Evolutionary conservation across 768 basidiomycete species (phyloP).

Genomic region (Clitopilus passeckerianus): DNA sequence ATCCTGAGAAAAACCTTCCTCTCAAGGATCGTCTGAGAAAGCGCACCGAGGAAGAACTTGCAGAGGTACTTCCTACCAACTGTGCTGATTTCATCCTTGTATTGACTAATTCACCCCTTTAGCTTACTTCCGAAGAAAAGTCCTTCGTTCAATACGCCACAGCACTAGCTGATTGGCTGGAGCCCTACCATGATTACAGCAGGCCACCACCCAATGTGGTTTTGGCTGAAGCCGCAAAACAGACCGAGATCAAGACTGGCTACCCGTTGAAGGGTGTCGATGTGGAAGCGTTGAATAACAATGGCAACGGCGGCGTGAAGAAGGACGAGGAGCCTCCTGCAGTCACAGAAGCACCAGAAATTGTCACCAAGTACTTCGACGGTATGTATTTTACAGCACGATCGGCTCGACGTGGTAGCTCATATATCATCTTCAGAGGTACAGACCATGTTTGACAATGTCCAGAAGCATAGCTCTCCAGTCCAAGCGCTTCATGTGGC

Average conservation of each 20-base stretch:
- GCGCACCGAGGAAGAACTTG: constrained; percentile 43
- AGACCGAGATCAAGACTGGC: constrained; percentile 66
- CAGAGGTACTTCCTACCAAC: constrained; percentile 38
- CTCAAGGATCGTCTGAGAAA: constrained; percentile 54
- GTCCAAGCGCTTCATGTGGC: constrained; percentile 68
- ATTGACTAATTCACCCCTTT: constrained; percentile 3
- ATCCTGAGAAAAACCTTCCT: constrained; percentile 43
- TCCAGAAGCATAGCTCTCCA: constrained; percentile 35
- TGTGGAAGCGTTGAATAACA: constrained; percentile 33
- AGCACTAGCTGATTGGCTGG: constrained; percentile 70
- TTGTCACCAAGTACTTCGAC: constrained; percentile 57
- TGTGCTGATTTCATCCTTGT: constrained; percentile 1
- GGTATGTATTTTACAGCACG: constrained; percentile 23
- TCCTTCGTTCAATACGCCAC: constrained; percentile 54
- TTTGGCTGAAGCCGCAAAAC: constrained; percentile 70
- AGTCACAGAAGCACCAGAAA: constrained; percentile 56
- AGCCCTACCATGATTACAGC: constrained; percentile 67
- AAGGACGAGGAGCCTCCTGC: constrained; percentile 70
- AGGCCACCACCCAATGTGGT: constrained; percentile 69
- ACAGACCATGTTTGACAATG: constrained; percentile 43
- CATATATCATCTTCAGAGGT: constrained; percentile 36
- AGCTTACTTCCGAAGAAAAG: constrained; percentile 68
- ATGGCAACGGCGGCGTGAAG: constrained; percentile 45
- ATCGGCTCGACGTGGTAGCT: not conserved
- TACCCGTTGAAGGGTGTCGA: constrained; percentile 64